These are phyloP conservation scores for Chlamydomonas sp. DNA, from an alignment of 139 green algal genomes.

Conservation along the genomic window DNA sequence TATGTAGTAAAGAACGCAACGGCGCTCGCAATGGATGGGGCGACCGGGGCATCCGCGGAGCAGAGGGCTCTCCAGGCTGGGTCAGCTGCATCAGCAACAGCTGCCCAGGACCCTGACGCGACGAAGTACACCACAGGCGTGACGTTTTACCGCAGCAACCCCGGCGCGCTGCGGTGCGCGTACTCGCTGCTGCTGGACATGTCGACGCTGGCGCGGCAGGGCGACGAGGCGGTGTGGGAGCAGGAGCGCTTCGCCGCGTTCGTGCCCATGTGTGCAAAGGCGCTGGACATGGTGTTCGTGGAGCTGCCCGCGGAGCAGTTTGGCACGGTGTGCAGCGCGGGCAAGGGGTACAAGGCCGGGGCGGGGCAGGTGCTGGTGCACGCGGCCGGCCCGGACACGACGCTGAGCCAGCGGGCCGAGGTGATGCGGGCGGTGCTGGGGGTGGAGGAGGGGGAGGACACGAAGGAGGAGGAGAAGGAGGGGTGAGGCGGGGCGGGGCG, in stretches of 20 bases:
- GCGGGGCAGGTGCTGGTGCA: background rate
- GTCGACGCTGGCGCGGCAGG: background rate
- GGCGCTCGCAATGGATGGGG: too few species aligned
- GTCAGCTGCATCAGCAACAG: too few species aligned
- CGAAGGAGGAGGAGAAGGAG: background rate
- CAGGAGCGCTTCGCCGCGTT: conserved; percentile 25
- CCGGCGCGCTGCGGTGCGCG: conserved; percentile 17
- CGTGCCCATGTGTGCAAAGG: conserved; percentile 4
- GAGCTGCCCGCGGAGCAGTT: background rate
- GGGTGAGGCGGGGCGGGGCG: background rate
- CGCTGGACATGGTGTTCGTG: background rate
- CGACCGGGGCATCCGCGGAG: too few species aligned
- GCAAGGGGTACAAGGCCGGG: background rate
- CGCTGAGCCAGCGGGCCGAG: background rate
- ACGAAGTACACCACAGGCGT: background rate
- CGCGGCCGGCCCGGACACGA: background rate
- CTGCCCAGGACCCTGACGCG: too few species aligned
- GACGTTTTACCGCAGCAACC: conserved; percentile 12
- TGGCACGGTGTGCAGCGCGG: background rate
- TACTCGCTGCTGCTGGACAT: conserved; percentile 37
- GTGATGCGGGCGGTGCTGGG: background rate
- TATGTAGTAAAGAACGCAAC: too few species aligned
- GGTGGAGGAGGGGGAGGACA: background rate
- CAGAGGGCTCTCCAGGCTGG: too few species aligned
- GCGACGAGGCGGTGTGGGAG: background rate